Base-by-base conservation (phyloP, 176 grass and related monocot genomes). In the Hsuehochloa calcarea region DNA sequence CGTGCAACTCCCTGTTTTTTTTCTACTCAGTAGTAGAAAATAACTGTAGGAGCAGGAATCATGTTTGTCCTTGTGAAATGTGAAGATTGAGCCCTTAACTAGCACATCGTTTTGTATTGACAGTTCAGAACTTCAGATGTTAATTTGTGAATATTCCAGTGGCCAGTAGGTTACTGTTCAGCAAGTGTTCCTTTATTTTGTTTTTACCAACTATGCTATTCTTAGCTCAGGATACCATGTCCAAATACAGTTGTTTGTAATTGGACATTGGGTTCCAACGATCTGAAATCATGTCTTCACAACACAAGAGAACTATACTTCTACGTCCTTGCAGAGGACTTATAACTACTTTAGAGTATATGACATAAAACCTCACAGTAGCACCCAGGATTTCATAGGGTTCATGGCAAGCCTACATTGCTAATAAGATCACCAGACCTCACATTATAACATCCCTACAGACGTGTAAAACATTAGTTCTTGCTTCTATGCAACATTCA, bases 401-500 rank as follows among this genome's bases (percentile, higher is more conserved):
- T 87, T 76, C 75, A 80, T 61, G 61, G 62, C 80, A 37, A 76
- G 52, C 75, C 81, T 84, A 80, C 80, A 75, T 49, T 49, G 63
- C 89, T 91, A 91, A 75, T 37, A 80, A 64, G 50, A 75, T 84
- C 80, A 67, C 69, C 75, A 80, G 76, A 75, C 68, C 70, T 87
- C 67, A 72, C 75, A 87, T 87, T 68, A 84, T 80, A 16, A 50
- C 51, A 85, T 86, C 83, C 86, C 72, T 89, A 84, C 86, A 85
- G 61, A 47, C 40, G 44, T 78, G 80, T 84, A 74, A 84, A 84
- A 51, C 80, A 84, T 62, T 54, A 68, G 81, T 87, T 87, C 80
- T 84, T 80, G 75, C 43, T 75, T 52, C 85, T 87, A 91, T 87
- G 85, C 89, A 80, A 70, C 80, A 87, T 87, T 70, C 70, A 84